Evolutionary conservation across 192 early-diverging fungal genomes (phyloP), one percentile per base, ranked within the genome.

Genomic region (Coemansia sp.): DNA sequence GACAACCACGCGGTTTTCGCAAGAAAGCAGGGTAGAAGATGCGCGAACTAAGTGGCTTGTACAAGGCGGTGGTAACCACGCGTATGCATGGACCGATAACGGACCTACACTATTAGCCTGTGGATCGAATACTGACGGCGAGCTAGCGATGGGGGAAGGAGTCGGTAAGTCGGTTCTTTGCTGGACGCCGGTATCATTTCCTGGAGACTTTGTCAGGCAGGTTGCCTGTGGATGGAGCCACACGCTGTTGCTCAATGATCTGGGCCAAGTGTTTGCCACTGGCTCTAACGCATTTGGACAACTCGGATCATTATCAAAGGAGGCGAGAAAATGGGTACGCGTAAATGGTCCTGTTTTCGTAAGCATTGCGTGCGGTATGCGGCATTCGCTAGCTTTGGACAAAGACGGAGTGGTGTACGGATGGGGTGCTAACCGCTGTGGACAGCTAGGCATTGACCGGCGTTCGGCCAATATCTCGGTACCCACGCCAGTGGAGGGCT

Each of bases 361-460:
- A 14, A 69, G 73, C 13, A 71, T 93, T 28, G 85, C 80, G 6
- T 89, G 88, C 66, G 92, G 92, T 1, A 78, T 87, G 60, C 84
- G 90, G 44, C 91, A 93, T 63, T 85, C 84, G 16, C 40, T 93
- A 35, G 81, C 87, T 4, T 50, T 92, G 13, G 64, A 70, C 53
- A 66, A 62, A 1, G 61, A 86, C 13, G 84, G 84, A 0, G 40
- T 13, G 4, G 76, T 83, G n/a, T 88, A 76, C 67, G 84, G 78
- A 2, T 91, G 90, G 87, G 90, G 90, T 9, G 88, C 88, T 61
- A 86, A 87, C 68, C 86, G 90, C 13, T 76, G 79, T 69, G 90
- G 90, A 32, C 89, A 88, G 64, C 76, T 91, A 19, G 90, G 90
- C 5, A 16, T 68, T 2, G 17, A 50, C 14, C n/a, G n/a, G 21